phyloP scores from a whole-genome alignment of 371 early-diverging fungal genomes.

The Blakeslea trispora region DNA sequence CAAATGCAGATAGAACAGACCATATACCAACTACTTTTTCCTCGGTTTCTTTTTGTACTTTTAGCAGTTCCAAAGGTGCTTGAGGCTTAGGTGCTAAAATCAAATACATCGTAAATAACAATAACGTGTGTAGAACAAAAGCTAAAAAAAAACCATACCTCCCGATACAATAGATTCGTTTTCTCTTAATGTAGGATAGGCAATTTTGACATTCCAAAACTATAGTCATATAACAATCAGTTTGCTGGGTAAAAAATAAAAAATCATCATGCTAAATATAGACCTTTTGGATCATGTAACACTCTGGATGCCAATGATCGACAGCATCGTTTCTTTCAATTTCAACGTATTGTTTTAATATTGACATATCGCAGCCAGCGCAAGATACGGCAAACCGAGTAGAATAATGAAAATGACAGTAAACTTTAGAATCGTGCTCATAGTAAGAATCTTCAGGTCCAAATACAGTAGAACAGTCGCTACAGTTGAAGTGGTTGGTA shows the following conservation, averaged over 20 bases:
- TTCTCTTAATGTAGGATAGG: constrained; percentile 27
- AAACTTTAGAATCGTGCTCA: constrained; percentile 89
- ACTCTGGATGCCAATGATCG: constrained; percentile 96
- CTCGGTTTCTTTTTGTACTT: constrained; percentile 52
- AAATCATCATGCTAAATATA: background rate
- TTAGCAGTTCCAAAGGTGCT: constrained; percentile 22
- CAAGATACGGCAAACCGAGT: constrained; percentile 86
- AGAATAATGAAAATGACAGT: constrained; percentile 95
- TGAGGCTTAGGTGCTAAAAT: constrained; percentile 15
- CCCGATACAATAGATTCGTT: constrained; percentile 10
- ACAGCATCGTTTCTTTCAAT: constrained; percentile 75
- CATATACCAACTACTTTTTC: constrained; percentile 88
- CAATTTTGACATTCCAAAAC: constrained; percentile 79
- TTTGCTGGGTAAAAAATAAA: background rate
- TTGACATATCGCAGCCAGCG: constrained; percentile 90
- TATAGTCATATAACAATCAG: constrained; percentile 5
- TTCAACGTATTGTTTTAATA: constrained; percentile 92
- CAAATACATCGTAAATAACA: background rate
- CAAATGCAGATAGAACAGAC: constrained; percentile 88
- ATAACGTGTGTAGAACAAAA: too few species aligned
- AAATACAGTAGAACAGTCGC: constrained; percentile 89
- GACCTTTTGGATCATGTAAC: constrained; percentile 95
- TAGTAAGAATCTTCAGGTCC: constrained; percentile 95
- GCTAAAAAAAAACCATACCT: constrained; percentile 1
- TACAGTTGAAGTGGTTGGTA: constrained; percentile 95